Evolutionary conservation across 805 yeast species (phyloP).

Genomic region (Ogataea kodamae): DNA sequence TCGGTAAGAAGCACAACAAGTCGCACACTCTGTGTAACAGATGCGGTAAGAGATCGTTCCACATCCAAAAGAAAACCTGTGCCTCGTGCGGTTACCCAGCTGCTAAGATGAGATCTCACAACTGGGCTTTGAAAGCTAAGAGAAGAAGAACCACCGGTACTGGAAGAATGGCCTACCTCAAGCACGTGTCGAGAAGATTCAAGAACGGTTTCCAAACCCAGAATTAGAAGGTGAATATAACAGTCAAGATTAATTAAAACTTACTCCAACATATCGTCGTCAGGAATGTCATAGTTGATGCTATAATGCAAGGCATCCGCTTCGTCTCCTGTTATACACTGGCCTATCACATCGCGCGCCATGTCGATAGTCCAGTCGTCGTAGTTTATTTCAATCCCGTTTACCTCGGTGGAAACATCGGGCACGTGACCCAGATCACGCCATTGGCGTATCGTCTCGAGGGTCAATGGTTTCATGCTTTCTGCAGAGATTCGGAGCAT

Average conservation of each 20-base stretch:
- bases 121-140: constrained; percentile 99
- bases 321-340: constrained; percentile 69
- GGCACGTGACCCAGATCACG: constrained; percentile 20
- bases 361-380: constrained; percentile 61
- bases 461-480: constrained; percentile 26
- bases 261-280: constrained; percentile 19
- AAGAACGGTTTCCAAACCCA: constrained; percentile 96
- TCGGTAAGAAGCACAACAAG: constrained; percentile 99
- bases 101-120: constrained; percentile 96
- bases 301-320: constrained; percentile 71
- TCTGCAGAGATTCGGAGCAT: constrained; percentile 32
- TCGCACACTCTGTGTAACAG: constrained; percentile 98
- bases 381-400: constrained; percentile 62
- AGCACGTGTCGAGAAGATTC: constrained; percentile 96
- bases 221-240: constrained; percentile 22
- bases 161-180: constrained; percentile 98
- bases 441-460: constrained; percentile 24
- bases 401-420: constrained; percentile 35
- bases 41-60: constrained; percentile 99
- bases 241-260: constrained; percentile 12
- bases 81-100: constrained; percentile 99
- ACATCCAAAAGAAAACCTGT: constrained; percentile 98
- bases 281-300: constrained; percentile 45
- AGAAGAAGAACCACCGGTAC: constrained; percentile 99
- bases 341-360: constrained; percentile 67